These are phyloP conservation scores for Penicillium sp. DNA, from an alignment of 2,329 filamentous ascomycete genomes.

Conservation along the genomic window DNA sequence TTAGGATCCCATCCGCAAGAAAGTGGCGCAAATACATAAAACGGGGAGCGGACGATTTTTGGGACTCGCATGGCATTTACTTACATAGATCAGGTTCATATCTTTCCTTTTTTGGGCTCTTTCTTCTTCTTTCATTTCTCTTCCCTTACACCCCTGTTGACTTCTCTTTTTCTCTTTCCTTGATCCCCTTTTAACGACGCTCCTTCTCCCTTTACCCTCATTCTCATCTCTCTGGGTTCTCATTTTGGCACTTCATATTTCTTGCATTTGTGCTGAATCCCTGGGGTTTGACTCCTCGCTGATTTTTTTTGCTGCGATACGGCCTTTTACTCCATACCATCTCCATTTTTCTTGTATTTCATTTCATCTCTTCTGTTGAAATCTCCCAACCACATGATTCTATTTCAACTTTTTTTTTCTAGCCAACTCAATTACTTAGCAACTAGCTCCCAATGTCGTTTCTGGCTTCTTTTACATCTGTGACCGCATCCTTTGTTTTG, in stretches of 20 bases:
- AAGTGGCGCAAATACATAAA: conserved; percentile 41
- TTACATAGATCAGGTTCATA: conserved; percentile 40
- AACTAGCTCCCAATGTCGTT: conserved; percentile 22
- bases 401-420: conserved; percentile 16
- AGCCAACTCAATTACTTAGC: conserved; percentile 35
- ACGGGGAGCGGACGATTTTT: conserved; percentile 39
- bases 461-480: conserved; percentile 1
- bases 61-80: conserved; percentile 40
- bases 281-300: conserved; percentile 18
- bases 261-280: conserved; percentile 24
- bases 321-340: conserved; percentile 27
- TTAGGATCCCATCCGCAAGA: conserved; percentile 35
- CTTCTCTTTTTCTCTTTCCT: conserved; percentile 11
- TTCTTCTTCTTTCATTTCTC: conserved; percentile 9
- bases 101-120: conserved; percentile 27
- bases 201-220: conserved; percentile 18
- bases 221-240: conserved; percentile 17
- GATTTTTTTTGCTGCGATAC: conserved; percentile 20
- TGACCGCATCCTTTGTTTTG: not conserved
- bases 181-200: conserved; percentile 17
- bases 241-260: conserved; percentile 10
- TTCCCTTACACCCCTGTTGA: conserved; percentile 6
- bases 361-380: conserved; percentile 34
- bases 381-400: conserved; percentile 31
- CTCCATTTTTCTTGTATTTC: conserved; percentile 32